Evolutionary conservation across 352 stramenopile genomes (phyloP), one percentile per base, ranked within the genome.

Genomic region (Phytopythium kandeliae): DNA sequence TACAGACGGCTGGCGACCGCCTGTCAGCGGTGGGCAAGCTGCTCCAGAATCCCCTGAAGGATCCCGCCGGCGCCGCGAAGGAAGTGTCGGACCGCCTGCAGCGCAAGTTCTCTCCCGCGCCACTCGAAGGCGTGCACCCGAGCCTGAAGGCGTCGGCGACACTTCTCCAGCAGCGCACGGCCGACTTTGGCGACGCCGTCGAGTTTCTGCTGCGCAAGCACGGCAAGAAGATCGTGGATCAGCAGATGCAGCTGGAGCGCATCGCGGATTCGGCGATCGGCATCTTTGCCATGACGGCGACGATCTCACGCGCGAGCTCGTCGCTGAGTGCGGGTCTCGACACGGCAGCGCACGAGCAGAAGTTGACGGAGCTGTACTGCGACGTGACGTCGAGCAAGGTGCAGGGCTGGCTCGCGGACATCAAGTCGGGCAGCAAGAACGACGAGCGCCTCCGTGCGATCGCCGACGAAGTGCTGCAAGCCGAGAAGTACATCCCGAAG

Each of bases 181-280:
- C 53, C 16, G 78, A 89, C 17, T 94, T 94, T 45, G 83, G 83
- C 11, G 81, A 92, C 21, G 73, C 74, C 12, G 69, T 92, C 33
- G 78, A 92, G 55, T 71, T 70, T 22, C 57, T 96, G 42, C 69
- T 96, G 31, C 79, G 81, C 51, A 86, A 91, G 60, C 81, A 96
- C 65, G 82, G 80, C 56, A 96, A 96, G 70, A 89, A 89, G 62
- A 78, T 96, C 34, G 69, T 94, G 30, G 69, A 94, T 51, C 75
- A 94, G 65, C 83, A 96, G 73, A 74, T 96, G 67, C 75, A 92
- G 62, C 60, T 94, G 33, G 79, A 89, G 65, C 75, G 85, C 33
- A 81, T 94, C n/a, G 85, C 85, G 12, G 83, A 94, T 61, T 83
- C 80, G 51, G 71, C 82, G 40, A 96, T 94, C 41, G 64, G 78